Conservation (phyloP, 805 yeast genomes). For the Metschnikowia henanensis region DNA sequence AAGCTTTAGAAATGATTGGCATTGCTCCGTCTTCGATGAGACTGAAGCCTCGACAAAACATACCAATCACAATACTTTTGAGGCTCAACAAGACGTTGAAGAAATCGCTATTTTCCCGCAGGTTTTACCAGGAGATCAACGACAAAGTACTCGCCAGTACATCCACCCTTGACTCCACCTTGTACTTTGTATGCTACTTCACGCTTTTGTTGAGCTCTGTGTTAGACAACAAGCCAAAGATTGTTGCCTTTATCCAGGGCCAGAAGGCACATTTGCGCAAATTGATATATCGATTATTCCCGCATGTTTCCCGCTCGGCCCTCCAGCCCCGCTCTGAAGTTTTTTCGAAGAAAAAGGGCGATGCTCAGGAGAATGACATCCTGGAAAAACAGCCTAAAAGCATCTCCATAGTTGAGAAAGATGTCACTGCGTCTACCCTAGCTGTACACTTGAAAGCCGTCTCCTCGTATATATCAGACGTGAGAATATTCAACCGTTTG, state of each 20-base stretch:
- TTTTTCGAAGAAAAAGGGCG: neutral
- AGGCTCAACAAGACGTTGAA: constrained; percentile 28
- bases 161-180: constrained; percentile 37
- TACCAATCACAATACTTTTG: constrained; percentile 27
- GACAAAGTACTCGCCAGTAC: constrained; percentile 37
- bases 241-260: constrained; percentile 26
- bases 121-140: constrained; percentile 42
- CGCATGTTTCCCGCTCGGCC: neutral
- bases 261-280: constrained; percentile 27
- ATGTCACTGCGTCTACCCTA: constrained; percentile 17
- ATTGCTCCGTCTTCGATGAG: constrained; percentile 16
- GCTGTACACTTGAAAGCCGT: constrained; percentile 37
- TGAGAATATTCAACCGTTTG: constrained; percentile 43
- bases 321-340: neutral
- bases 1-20: constrained; percentile 13
- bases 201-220: constrained; percentile 37
- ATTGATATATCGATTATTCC: constrained; percentile 9
- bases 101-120: constrained; percentile 35
- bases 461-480: constrained; percentile 39
- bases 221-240: constrained; percentile 37
- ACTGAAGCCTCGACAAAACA: constrained; percentile 10
- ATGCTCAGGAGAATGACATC: neutral
- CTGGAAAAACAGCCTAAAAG: neutral
- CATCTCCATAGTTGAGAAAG: neutral
- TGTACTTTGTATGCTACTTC: constrained; percentile 45